Percentiles rank a stretch among this genome's conserved stretches.
phyloP scores from a whole-genome alignment of 2,329 filamentous ascomycete species.

The Hawksworthiomyces lignivorus region DNA sequence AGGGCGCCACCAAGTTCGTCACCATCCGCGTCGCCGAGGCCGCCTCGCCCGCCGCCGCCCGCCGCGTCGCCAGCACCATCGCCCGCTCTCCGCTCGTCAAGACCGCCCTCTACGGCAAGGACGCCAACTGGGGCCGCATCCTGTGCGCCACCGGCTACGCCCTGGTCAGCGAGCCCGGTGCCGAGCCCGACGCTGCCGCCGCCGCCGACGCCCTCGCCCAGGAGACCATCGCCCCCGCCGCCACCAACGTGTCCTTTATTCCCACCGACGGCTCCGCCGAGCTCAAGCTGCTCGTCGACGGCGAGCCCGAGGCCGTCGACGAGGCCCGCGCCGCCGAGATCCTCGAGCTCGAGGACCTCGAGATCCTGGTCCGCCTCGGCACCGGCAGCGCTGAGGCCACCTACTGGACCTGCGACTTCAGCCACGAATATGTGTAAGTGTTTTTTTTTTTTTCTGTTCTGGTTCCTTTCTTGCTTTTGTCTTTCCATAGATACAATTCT shows the following conservation, averaged over 20 bases:
- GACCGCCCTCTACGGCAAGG: slow-evolving; percentile 91
- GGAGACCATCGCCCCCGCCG: slow-evolving; percentile 51
- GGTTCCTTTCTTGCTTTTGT: background rate
- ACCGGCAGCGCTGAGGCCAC: slow-evolving; percentile 61
- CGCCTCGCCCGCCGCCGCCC: slow-evolving; percentile 60
- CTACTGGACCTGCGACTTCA: slow-evolving; percentile 84
- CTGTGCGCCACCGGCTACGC: slow-evolving; percentile 88
- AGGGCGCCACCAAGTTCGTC: slow-evolving; percentile 97
- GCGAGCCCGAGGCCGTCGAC: slow-evolving; percentile 72
- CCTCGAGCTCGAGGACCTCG: slow-evolving; percentile 66
- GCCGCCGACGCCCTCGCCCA: slow-evolving; percentile 23
- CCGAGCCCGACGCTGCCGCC: slow-evolving; percentile 47
- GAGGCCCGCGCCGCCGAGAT: slow-evolving; percentile 72
- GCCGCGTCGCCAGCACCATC: slow-evolving; percentile 78
- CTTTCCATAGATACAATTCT: background rate
- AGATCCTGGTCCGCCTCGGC: slow-evolving; percentile 68
- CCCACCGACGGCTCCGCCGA: slow-evolving; percentile 70
- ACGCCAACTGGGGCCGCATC: slow-evolving; percentile 98
- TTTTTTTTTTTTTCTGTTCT: background rate
- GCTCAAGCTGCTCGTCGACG: slow-evolving; percentile 68
- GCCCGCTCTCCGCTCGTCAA: slow-evolving; percentile 91
- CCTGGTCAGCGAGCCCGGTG: slow-evolving; percentile 50
- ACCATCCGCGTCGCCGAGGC: slow-evolving; percentile 78
- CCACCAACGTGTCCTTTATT: slow-evolving; percentile 71
- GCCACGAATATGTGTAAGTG: slow-evolving; percentile 62